Evolutionary conservation across 2,329 filamentous ascomycete species (phyloP).

Genomic region (Talaromyces sp.): DNA sequence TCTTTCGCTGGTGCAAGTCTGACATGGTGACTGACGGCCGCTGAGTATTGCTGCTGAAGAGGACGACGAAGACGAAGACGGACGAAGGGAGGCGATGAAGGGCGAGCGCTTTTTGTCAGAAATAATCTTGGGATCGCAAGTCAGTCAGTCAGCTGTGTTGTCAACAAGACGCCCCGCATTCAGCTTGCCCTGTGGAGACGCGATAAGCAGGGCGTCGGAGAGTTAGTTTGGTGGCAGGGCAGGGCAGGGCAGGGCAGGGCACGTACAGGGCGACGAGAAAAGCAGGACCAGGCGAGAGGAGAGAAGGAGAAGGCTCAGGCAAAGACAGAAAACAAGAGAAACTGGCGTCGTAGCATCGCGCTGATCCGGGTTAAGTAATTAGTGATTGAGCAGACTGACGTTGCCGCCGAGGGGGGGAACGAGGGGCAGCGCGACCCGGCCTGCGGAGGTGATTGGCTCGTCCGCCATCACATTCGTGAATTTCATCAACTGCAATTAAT

Average conservation of each 20-base stretch:
- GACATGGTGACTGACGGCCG: constrained; percentile 42
- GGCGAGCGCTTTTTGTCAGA: no score
- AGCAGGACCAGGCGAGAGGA: background rate
- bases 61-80: background rate
- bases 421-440: background rate
- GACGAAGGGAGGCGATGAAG: background rate
- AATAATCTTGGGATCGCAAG: background rate
- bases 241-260: background rate
- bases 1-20: constrained; percentile 69
- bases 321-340: background rate
- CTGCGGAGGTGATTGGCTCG: background rate
- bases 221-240: background rate
- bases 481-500: background rate
- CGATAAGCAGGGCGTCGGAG: background rate
- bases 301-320: background rate
- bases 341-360: background rate
- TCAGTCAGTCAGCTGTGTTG: background rate
- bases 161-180: constrained; percentile 2
- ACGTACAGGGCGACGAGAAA: background rate
- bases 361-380: background rate
- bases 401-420: constrained; percentile 1
- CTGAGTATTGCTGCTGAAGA: background rate
- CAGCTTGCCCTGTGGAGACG: background rate
- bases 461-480: background rate
- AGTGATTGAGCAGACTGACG: background rate